Conservation (phyloP, 352 stramenopile genomes). For the Globisporangium rhizosaccharum region DNA sequence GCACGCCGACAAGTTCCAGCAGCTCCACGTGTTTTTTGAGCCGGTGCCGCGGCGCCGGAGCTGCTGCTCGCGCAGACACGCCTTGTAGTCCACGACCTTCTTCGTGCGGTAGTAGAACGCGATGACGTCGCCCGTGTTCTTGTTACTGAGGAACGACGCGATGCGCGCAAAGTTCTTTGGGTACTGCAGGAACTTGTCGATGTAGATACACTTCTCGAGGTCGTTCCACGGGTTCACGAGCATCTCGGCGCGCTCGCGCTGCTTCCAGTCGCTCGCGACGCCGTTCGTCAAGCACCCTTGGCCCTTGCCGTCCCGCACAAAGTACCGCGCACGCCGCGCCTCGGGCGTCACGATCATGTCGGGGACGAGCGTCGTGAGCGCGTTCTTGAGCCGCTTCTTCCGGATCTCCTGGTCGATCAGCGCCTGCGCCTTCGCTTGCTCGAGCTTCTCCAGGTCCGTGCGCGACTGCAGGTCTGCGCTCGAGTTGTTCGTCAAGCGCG, state of each 20-base stretch:
- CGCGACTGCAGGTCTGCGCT: constrained; percentile 60
- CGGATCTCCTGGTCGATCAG: constrained; percentile 76
- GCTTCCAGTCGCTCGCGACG: constrained; percentile 48
- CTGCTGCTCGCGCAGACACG: constrained; percentile 86
- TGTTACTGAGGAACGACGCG: constrained; percentile 91
- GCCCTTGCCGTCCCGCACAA: constrained; percentile 42
- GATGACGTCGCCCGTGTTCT: constrained; percentile 96
- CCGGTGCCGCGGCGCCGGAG: constrained; percentile 70
- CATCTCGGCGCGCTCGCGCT: constrained; percentile 62
- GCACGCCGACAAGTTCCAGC: constrained; percentile 82
- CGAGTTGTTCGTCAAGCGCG: constrained; percentile 84
- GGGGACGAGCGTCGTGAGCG: constrained; percentile 73
- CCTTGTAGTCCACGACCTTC: constrained; percentile 97
- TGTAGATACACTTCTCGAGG: constrained; percentile 98
- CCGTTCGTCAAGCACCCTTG: constrained; percentile 68
- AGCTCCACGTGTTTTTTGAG: constrained; percentile 88
- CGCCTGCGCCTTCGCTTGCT: constrained; percentile 70
- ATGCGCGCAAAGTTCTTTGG: constrained; percentile 99
- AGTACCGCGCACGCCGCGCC: constrained; percentile 47
- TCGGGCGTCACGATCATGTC: constrained; percentile 74
- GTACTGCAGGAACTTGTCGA: constrained; percentile 98
- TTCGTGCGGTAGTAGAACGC: constrained; percentile 98
- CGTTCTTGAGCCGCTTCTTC: constrained; percentile 81
- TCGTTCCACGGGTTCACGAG: constrained; percentile 97
- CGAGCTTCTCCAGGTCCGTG: constrained; percentile 78